These are phyloP conservation scores for Knoxia roxburghii DNA, from an alignment of 257 asterid genomes.

Conservation along the genomic window DNA sequence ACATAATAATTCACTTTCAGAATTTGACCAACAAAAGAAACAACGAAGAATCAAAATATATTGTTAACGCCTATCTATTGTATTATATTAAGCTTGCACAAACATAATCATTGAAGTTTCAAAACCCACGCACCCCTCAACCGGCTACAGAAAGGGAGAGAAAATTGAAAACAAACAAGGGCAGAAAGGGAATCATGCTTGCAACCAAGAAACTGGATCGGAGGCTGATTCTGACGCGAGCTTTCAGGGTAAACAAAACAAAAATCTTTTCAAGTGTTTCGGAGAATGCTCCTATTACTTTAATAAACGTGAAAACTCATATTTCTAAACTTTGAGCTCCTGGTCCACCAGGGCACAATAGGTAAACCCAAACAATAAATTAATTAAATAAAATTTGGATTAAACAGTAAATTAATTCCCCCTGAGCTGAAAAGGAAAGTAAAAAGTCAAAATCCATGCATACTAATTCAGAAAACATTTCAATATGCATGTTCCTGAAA, in stretches of 20 bases:
- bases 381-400: too few species aligned
- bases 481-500: not conserved
- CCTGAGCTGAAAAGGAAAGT: not conserved
- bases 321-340: not conserved
- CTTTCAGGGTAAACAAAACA: conserved; percentile 13
- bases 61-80: not conserved
- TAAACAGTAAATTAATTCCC: not conserved
- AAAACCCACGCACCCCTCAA: too few species aligned
- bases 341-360: not conserved
- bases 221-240: too few species aligned
- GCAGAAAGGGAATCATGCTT: conserved; percentile 25
- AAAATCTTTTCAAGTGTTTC: not conserved
- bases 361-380: too few species aligned
- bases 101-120: not conserved
- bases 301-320: not conserved
- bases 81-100: not conserved
- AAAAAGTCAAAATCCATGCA: too few species aligned
- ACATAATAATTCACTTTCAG: too few species aligned
- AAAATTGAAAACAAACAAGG: conserved; percentile 17
- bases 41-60: not conserved
- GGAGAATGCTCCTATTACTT: not conserved
- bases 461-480: not conserved
- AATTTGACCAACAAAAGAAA: not conserved
- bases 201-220: conserved; percentile 16
- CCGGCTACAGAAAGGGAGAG: not conserved